Percentiles rank a stretch among this genome's conserved stretches.
phyloP scores from a whole-genome alignment of 768 basidiomycete species.

The Asterophora lycoperdoides region DNA sequence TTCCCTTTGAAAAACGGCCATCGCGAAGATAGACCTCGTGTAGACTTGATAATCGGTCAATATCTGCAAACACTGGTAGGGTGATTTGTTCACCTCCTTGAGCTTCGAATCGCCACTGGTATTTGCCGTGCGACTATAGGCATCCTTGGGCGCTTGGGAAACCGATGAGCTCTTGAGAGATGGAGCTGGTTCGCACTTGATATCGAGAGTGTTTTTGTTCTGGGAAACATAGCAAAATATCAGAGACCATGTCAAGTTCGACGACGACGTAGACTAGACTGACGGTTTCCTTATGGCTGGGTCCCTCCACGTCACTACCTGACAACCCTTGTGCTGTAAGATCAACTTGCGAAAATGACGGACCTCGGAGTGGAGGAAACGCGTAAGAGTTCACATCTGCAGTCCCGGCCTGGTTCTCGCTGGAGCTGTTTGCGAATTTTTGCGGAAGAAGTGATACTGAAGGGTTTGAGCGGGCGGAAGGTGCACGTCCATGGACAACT shows the following conservation, averaged over 20 bases:
- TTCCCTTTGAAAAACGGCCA: constrained; percentile 7
- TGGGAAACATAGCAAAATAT: not conserved
- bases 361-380: constrained; percentile 17
- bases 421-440: constrained; percentile 3
- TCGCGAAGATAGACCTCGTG: constrained; percentile 1
- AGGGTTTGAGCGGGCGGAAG: constrained; percentile 1
- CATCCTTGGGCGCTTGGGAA: not conserved
- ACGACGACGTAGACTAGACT: not conserved
- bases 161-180: not conserved
- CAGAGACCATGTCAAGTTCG: not conserved
- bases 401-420: constrained; percentile 9
- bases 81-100: not conserved
- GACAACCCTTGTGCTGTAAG: constrained; percentile 3
- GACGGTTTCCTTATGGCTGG: constrained; percentile 11
- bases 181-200: not conserved
- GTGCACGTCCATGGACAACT: not conserved
- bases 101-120: not conserved
- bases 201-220: not conserved
- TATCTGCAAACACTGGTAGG: not conserved
- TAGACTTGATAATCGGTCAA: not conserved
- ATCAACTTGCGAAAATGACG: constrained; percentile 8
- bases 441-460: constrained; percentile 3
- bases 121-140: not conserved
- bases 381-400: not conserved
- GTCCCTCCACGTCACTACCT: constrained; percentile 10